Conservation (phyloP, 163 green algal species). For the Scenedesmus sp. region DNA sequence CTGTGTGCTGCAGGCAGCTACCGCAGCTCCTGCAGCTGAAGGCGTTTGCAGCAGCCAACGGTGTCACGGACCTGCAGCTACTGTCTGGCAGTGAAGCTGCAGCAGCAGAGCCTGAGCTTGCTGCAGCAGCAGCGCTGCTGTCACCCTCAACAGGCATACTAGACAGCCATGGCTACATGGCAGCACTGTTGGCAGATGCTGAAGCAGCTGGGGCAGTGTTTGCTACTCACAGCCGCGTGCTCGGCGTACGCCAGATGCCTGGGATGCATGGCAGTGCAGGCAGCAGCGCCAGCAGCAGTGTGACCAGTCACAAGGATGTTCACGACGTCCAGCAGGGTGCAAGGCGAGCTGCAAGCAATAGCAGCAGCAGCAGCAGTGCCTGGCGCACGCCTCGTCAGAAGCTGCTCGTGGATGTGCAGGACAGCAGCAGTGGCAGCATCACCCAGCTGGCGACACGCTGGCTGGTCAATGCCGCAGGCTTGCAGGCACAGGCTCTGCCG, state of each 20-base stretch:
- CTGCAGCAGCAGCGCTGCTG: constrained; percentile 55
- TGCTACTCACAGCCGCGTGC: constrained; percentile 20
- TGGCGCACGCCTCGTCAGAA: neutral
- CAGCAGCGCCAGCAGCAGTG: neutral
- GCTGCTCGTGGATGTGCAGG: constrained; percentile 61
- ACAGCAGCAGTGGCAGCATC: constrained; percentile 56
- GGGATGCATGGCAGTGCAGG: neutral
- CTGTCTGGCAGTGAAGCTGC: constrained; percentile 51
- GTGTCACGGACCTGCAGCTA: constrained; percentile 59
- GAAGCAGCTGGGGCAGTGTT: constrained; percentile 50
- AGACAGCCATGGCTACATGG: constrained; percentile 65
- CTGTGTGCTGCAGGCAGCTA: constrained; percentile 20
- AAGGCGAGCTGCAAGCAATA: neutral
- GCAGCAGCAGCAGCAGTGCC: neutral
- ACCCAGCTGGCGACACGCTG: constrained; percentile 51
- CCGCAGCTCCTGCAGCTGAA: constrained; percentile 24
- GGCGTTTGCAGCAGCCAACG: constrained; percentile 34
- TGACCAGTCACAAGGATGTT: neutral
- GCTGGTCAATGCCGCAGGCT: constrained; percentile 78
- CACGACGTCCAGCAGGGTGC: neutral
- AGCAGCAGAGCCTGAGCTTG: constrained; percentile 58
- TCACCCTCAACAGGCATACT: constrained; percentile 69
- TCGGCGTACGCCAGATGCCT: neutral
- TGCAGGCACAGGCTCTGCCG: constrained; percentile 67
- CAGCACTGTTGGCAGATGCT: constrained; percentile 55